phyloP scores from a whole-genome alignment of 139 green algal genomes.

The Auxenochlorella protothecoides region DNA sequence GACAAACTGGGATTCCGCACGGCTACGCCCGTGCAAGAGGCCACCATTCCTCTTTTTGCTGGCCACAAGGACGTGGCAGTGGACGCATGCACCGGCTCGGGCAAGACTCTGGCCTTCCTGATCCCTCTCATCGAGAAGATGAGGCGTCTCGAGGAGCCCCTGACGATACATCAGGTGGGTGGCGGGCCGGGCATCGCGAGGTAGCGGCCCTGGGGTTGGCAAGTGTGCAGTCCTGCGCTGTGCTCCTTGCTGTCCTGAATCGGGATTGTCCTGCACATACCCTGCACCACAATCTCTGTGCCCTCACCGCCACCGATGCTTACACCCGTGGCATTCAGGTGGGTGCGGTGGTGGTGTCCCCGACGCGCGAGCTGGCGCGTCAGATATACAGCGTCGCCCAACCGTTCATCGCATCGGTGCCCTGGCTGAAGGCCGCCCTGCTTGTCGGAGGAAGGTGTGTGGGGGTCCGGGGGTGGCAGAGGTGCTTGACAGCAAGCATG shows the following conservation, averaged over 20 bases:
- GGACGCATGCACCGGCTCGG: slow-evolving; percentile 89
- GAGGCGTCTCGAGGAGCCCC: slow-evolving; percentile 39
- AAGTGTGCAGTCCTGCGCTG: not conserved
- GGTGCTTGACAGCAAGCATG: not conserved
- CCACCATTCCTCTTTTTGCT: slow-evolving; percentile 81
- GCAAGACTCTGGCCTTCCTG: slow-evolving; percentile 96
- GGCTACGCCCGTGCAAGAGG: slow-evolving; percentile 86
- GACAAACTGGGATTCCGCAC: slow-evolving; percentile 41
- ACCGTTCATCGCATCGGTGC: slow-evolving; percentile 58
- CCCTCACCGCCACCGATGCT: not conserved
- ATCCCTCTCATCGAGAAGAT: slow-evolving; percentile 87
- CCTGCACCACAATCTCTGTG: not conserved
- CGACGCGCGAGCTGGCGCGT: slow-evolving; percentile 84
- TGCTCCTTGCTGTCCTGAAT: not conserved
- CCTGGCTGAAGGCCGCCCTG: slow-evolving; percentile 33
- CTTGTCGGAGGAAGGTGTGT: slow-evolving; percentile 75
- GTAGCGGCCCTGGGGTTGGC: too few relatives aligned
- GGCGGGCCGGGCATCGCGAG: not conserved
- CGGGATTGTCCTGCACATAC: not conserved
- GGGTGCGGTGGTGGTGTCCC: slow-evolving; percentile 81
- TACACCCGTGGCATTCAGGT: slow-evolving; percentile 42
- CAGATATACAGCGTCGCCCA: slow-evolving; percentile 78
- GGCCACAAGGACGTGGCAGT: slow-evolving; percentile 94
- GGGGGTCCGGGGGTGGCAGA: not conserved
- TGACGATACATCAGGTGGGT: slow-evolving; percentile 66